Base-by-base conservation (phyloP, 2,329 filamentous ascomycete species). In the Leptographium wingfieldii region DNA sequence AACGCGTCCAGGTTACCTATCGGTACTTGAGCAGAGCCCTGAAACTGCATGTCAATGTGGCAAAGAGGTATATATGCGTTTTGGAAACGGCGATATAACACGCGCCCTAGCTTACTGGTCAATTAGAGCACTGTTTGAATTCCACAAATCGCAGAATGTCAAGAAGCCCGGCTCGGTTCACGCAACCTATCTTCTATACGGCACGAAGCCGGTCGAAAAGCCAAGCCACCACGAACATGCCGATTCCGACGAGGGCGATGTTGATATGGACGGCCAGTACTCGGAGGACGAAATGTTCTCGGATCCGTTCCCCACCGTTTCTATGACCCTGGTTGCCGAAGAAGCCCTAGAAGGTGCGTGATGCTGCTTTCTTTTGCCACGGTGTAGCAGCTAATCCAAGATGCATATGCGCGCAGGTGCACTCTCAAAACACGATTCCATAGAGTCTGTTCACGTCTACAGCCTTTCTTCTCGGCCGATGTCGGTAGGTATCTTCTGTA, bases 171-270 rank as follows among this genome's bases (percentile, higher is more conserved):
- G 83, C 27, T 86, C 84, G 31, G 77, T 96, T n/a, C 83, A 95
- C 73, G 94, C 92, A 53, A 96, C 91, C n/a, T 99, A 96, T 73
- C 76, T 96, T 56, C 70, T 99, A 54, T 87, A 85, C 57, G 94
- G 92, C 48, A 81, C 76, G 27, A 87, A 82, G 67, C 77, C 73
- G 58, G 67, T 68, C 6, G 68, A 69, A 22, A 70, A 73, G 16
- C 57, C 65, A 6, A 51, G 56, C 57, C 63, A 62, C n/a, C 9
- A 22, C n/a, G 46, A 57, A 25, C 59, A 53, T 33, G 55, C 6
- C 35, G 33, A 61, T 62, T 11, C 65, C 29, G 74, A 77, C 43
- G 79, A 86, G 66, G 81, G 76, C n/a, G 86, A 88, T 58, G 82
- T 90, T 60, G 83, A 86, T 53, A 86, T 89, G 73, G 80, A 78